Evolutionary conservation across 192 early-diverging fungal species (phyloP), one percentile per base, ranked within the genome.

Genomic region (Mortierella alpina): DNA sequence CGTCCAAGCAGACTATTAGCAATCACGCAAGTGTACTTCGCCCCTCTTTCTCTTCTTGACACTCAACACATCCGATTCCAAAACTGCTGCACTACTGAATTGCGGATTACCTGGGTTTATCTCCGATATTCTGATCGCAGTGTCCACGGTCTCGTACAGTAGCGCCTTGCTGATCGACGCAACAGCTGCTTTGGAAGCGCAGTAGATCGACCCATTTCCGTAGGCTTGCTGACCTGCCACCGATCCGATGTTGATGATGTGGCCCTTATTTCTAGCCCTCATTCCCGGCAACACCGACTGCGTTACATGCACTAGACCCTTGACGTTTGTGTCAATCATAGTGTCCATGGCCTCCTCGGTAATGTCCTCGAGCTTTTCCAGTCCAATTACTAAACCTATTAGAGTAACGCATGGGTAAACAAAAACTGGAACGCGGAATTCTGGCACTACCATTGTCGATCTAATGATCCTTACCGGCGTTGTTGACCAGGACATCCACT

Each of bases 261-360:
- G 91, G 4, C 96, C 97, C 2, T 65, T 47, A 41, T 86, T 77
- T 7, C 92, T 74, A 44, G 70, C 65, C 63, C 90, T 92, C 96
- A 98, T 97, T 7, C 88, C 82, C 7, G 90, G 92, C 11, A 98
- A 69, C 5, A 96, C 87, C 4, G 93, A 93, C 51, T 95, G 91
- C 7, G 92, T 93, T 2, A 91, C 88, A 65, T 90, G 91, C n/a
- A 98, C 59, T 2, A 96, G 82, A 0, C 96, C 96, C 77, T 96
- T 96, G 66, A 98, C 89, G 80, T 98, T 98, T 55, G 95, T 96
- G 62, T 94, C 93, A 49, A 98, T 76, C 86, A 95, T 92, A n/a
- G 88, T 83, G 59, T 96, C 89, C 69, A 93, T 89, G 14, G 84
- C 87, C 1, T 91, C 88, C n/a, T 84, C 84, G 6, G 86, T 66